Evolutionary conservation across 306 rosid species (phyloP).

Genomic region (Pyrus bretschneideri): DNA sequence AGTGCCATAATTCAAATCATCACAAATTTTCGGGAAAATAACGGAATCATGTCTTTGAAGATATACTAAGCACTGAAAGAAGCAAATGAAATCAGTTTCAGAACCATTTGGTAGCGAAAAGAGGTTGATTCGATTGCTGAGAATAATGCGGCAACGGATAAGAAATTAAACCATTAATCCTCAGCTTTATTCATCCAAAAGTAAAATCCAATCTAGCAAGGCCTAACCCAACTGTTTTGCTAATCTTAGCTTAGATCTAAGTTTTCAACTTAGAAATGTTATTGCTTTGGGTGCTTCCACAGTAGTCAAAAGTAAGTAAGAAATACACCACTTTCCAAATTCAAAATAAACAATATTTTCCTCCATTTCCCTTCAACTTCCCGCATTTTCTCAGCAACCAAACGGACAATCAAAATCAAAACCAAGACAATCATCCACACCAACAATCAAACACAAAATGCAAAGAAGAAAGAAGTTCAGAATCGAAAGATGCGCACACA

Average conservation of each 20-base stretch:
- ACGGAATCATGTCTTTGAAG: neutral
- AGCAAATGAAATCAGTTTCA: neutral
- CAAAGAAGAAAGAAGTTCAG: neutral
- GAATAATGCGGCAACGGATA: neutral
- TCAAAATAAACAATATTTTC: neutral
- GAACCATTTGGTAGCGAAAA: neutral
- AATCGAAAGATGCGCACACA: constrained; percentile 34
- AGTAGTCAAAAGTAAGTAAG: neutral
- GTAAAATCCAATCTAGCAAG: neutral
- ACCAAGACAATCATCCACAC: neutral
- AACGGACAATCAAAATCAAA: neutral
- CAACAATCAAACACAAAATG: neutral
- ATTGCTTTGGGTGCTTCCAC: neutral
- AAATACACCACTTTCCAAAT: neutral
- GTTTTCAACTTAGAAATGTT: neutral
- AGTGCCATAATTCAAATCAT: neutral
- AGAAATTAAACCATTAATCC: neutral
- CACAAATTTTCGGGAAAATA: neutral
- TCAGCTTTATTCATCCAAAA: neutral
- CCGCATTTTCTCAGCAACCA: constrained; percentile 13
- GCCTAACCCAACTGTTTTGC: neutral
- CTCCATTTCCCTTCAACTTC: neutral
- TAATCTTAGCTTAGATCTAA: neutral
- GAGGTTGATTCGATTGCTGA: neutral
- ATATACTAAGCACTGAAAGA: neutral